A percentile compares a stretch with the other conserved stretches of the same genome.
These are phyloP conservation scores for Boeremia exigua DNA, from an alignment of 2,329 filamentous ascomycete species.

Conservation along the genomic window DNA sequence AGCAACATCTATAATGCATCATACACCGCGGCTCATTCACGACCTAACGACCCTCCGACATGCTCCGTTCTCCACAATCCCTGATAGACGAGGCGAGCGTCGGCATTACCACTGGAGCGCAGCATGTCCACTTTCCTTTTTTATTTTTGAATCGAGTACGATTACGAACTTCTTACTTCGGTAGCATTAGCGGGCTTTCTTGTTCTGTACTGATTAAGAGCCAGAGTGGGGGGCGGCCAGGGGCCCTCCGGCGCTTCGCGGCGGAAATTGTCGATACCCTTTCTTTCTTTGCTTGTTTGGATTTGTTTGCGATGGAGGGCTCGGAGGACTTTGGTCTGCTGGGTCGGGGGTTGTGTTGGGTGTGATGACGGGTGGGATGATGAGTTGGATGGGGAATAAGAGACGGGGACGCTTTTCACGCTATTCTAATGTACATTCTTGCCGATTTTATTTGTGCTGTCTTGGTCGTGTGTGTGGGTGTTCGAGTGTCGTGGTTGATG, in stretches of 20 bases:
- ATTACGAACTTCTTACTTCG: conserved; percentile 4
- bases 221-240: conserved; percentile 14
- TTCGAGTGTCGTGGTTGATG: not conserved
- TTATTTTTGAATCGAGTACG: not conserved
- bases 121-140: not conserved
- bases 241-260: conserved; percentile 35
- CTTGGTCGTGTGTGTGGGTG: not conserved
- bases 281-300: conserved; percentile 19
- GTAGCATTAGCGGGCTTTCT: conserved; percentile 26
- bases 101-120: conserved; percentile 10
- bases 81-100: conserved; percentile 13
- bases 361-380: conserved; percentile 11
- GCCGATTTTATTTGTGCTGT: not conserved
- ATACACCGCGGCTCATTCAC: conserved; percentile 11
- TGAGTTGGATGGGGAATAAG: not conserved
- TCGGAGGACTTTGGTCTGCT: conserved; percentile 1
- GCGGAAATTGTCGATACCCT: conserved; percentile 46
- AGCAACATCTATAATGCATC: not conserved
- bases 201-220: conserved; percentile 18
- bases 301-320: conserved; percentile 6
- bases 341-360: conserved; percentile 13
- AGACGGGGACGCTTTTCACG: conserved; percentile 13
- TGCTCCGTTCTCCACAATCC: conserved; percentile 32
- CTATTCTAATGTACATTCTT: conserved; percentile 38
- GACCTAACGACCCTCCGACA: conserved; percentile 32